These are phyloP conservation scores for Metschnikowia kunwiensis DNA, from an alignment of 805 yeast species.

Conservation along the genomic window DNA sequence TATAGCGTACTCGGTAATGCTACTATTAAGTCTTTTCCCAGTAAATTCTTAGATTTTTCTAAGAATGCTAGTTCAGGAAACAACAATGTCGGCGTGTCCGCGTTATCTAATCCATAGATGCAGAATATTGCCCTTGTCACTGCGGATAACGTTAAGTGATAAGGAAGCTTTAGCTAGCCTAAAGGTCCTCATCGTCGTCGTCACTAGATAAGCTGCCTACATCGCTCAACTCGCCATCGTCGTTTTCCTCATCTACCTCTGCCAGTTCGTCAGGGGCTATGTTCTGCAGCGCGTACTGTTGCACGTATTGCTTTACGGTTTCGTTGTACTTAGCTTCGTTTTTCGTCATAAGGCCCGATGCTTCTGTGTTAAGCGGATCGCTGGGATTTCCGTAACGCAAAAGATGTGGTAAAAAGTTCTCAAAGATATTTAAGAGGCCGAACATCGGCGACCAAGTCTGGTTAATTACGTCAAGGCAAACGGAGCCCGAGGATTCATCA, in stretches of 20 bases:
- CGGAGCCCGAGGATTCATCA: slow-evolving; percentile 86
- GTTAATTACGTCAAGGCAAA: slow-evolving; percentile 92
- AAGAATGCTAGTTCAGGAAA: too few relatives aligned
- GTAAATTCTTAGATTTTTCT: too few relatives aligned
- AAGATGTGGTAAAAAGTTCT: slow-evolving; percentile 88
- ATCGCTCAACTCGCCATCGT: slow-evolving; percentile 44
- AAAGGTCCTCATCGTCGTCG: slow-evolving; percentile 38
- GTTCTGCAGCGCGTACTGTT: slow-evolving; percentile 50
- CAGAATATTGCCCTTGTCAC: too few relatives aligned
- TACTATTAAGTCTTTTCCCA: too few relatives aligned
- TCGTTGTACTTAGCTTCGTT: slow-evolving; percentile 65
- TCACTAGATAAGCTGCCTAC: slow-evolving; percentile 51
- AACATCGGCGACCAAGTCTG: slow-evolving; percentile 99
- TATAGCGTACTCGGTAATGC: too few relatives aligned
- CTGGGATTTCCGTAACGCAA: slow-evolving; percentile 89
- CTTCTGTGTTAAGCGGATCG: slow-evolving; percentile 90
- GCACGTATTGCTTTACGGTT: slow-evolving; percentile 71
- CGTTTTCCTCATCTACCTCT: slow-evolving; percentile 32
- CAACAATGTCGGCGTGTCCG: too few relatives aligned
- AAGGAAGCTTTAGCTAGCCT: too few relatives aligned
- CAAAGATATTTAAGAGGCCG: slow-evolving; percentile 86
- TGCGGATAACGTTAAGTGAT: too few relatives aligned
- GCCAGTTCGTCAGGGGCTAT: slow-evolving; percentile 41
- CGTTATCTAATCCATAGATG: too few relatives aligned
- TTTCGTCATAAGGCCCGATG: slow-evolving; percentile 71